Conservation (phyloP, 352 stramenopile species). For the Phytophthora citrophthora region DNA sequence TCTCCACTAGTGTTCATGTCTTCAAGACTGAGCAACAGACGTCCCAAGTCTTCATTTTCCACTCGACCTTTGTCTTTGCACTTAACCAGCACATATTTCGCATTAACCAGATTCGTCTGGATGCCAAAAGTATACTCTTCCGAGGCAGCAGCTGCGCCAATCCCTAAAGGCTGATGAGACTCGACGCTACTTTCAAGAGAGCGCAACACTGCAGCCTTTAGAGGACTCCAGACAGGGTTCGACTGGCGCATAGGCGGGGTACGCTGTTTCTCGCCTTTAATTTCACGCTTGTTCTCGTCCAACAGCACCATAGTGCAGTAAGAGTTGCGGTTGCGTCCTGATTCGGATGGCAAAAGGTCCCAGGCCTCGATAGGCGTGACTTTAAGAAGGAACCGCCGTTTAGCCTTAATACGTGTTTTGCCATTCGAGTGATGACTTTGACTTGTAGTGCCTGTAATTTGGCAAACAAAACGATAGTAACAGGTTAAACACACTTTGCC, state of each 20-base stretch:
- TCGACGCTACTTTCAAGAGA: slow-evolving; percentile 81
- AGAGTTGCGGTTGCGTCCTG: slow-evolving; percentile 64
- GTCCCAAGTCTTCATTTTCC: slow-evolving; percentile 81
- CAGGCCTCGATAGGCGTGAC: slow-evolving; percentile 85
- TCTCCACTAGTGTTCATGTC: slow-evolving; percentile 86
- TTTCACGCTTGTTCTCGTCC: slow-evolving; percentile 85
- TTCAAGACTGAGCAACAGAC: slow-evolving; percentile 80
- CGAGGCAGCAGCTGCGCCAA: slow-evolving; percentile 76
- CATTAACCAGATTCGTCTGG: slow-evolving; percentile 70
- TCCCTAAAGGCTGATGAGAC: slow-evolving; percentile 85
- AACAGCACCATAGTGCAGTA: slow-evolving; percentile 88
- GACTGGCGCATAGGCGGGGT: slow-evolving; percentile 66
- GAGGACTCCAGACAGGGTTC: slow-evolving; percentile 83
- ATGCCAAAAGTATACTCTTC: slow-evolving; percentile 91
- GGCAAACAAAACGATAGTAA: not conserved
- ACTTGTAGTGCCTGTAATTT: slow-evolving; percentile 23
- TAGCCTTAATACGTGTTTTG: slow-evolving; percentile 66
- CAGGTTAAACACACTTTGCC: slow-evolving; percentile 1
- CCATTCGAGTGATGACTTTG: slow-evolving; percentile 27
- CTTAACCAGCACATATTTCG: slow-evolving; percentile 87
- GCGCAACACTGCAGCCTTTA: slow-evolving; percentile 81
- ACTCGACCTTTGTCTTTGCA: slow-evolving; percentile 90
- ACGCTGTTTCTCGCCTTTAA: slow-evolving; percentile 89
- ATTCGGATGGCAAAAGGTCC: slow-evolving; percentile 70
- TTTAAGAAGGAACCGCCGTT: slow-evolving; percentile 84